Percentiles rank a stretch among this genome's conserved stretches.
These are phyloP conservation scores for Nitzschia sp. DNA, from an alignment of 108 stramenopile genomes.

Conservation along the genomic window DNA sequence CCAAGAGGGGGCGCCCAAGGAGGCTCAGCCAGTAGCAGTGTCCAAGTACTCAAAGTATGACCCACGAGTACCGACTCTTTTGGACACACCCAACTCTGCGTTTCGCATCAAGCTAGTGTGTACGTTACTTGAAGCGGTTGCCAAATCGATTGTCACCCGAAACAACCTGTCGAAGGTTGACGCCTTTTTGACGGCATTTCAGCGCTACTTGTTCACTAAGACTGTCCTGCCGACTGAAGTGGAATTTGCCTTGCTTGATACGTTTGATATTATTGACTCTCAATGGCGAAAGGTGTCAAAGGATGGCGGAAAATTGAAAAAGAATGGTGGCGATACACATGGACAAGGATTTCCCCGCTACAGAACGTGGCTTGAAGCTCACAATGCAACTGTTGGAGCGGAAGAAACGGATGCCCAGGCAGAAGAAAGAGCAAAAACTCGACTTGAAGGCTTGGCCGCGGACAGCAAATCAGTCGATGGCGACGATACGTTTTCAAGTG, in stretches of 20 bases:
- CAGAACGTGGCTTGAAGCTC: slow-evolving; percentile 78
- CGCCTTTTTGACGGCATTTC: slow-evolving; percentile 79
- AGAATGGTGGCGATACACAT: slow-evolving; percentile 17
- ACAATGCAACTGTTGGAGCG: slow-evolving; percentile 69
- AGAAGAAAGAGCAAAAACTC: slow-evolving; percentile 35
- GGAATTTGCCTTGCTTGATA: slow-evolving; percentile 90
- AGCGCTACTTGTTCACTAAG: slow-evolving; percentile 95
- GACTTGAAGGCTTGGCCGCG: slow-evolving; percentile 68
- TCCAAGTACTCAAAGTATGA: slow-evolving; percentile 80
- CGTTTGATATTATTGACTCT: slow-evolving; percentile 90
- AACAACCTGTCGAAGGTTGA: slow-evolving; percentile 64
- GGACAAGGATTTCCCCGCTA: slow-evolving; percentile 61
- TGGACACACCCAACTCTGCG: slow-evolving; percentile 85
- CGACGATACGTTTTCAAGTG: slow-evolving; percentile 31
- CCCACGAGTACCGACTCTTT: slow-evolving; percentile 78
- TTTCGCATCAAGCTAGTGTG: slow-evolving; percentile 89
- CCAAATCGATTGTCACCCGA: slow-evolving; percentile 63
- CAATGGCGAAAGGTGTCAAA: slow-evolving; percentile 51
- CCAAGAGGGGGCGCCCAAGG: slow-evolving; percentile 28
- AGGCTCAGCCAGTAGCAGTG: slow-evolving; percentile 54
- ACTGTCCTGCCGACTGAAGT: slow-evolving; percentile 85
- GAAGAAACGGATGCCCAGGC: slow-evolving; percentile 56
- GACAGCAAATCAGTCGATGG: slow-evolving; percentile 22
- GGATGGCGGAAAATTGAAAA: slow-evolving; percentile 34
- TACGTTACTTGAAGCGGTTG: slow-evolving; percentile 75